Percentiles rank a stretch among this genome's conserved stretches.
Conservation (phyloP, 2,329 filamentous ascomycete genomes). For the Scedosporium minutisporum region DNA sequence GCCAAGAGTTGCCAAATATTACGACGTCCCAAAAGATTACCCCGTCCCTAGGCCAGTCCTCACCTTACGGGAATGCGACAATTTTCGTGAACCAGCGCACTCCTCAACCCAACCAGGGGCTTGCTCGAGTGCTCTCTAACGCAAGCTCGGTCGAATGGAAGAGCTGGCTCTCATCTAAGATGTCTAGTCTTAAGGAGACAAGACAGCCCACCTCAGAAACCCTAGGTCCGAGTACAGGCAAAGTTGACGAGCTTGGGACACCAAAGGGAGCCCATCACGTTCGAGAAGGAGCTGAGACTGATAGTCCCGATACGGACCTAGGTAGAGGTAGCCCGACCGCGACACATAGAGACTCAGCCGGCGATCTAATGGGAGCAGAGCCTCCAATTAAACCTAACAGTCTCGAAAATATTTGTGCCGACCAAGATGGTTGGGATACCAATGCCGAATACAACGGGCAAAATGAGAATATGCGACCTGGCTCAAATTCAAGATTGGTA, state of each 20-base stretch:
- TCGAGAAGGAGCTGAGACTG: slow-evolving; percentile 41
- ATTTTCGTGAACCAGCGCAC: neutral
- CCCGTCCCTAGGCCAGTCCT: neutral
- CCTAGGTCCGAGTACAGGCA: slow-evolving; percentile 2
- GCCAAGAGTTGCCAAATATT: neutral
- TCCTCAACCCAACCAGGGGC: slow-evolving; percentile 15
- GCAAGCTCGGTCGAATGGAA: slow-evolving; percentile 46
- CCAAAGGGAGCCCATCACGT: slow-evolving; percentile 27
- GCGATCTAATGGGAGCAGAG: too few relatives aligned
- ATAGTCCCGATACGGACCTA: slow-evolving; percentile 16
- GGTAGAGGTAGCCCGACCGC: neutral
- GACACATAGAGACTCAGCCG: too few relatives aligned
- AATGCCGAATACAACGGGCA: neutral
- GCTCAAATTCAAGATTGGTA: neutral
- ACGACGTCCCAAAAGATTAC: neutral
- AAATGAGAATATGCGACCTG: slow-evolving; percentile 4
- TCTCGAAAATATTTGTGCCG: too few relatives aligned
- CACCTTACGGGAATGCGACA: neutral
- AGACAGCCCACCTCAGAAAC: slow-evolving; percentile 8
- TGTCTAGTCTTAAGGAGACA: slow-evolving; percentile 33
- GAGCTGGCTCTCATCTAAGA: slow-evolving; percentile 41
- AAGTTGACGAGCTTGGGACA: slow-evolving; percentile 2
- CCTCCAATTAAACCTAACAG: too few relatives aligned
- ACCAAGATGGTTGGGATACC: too few relatives aligned
- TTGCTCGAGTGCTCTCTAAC: slow-evolving; percentile 28